phyloP scores from a whole-genome alignment of 192 early-diverging fungal genomes.

The Backusella parvicylindrica region DNA sequence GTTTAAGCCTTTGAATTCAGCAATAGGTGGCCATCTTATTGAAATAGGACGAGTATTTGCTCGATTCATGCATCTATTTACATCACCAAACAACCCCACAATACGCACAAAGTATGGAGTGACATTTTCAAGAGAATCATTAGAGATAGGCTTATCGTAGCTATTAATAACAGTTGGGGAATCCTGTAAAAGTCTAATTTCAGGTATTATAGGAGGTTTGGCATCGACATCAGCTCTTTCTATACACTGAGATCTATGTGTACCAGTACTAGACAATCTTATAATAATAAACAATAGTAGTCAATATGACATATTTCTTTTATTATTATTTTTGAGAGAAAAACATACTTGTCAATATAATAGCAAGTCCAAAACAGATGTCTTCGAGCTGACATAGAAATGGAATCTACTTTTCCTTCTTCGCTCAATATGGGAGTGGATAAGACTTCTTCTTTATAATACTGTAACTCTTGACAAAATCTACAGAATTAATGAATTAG shows the following conservation, averaged over 20 bases:
- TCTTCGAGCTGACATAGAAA: slow-evolving; percentile 25
- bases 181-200: neutral
- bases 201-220: slow-evolving; percentile 1
- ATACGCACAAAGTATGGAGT: slow-evolving; percentile 1
- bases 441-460: slow-evolving; percentile 41
- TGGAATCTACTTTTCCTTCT: slow-evolving; percentile 37
- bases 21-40: slow-evolving; percentile 25
- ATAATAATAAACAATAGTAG: neutral
- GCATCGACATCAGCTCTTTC: slow-evolving; percentile 41
- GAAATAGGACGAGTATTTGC: neutral
- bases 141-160: neutral
- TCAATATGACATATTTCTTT: neutral
- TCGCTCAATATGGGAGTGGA: slow-evolving; percentile 25
- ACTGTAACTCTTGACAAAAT: slow-evolving; percentile 43
- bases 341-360: slow-evolving; percentile 40
- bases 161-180: neutral
- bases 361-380: slow-evolving; percentile 50
- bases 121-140: slow-evolving; percentile 12
- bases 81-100: slow-evolving; percentile 26
- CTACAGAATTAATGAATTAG: neutral
- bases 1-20: slow-evolving; percentile 19
- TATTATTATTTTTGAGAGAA: neutral
- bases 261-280: slow-evolving; percentile 33
- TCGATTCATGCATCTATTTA: slow-evolving; percentile 19
- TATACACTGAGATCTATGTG: slow-evolving; percentile 45